Evolutionary conservation across 768 basidiomycete species (phyloP), one percentile per base, ranked within the genome.

Genomic region (Galerina sulciceps): DNA sequence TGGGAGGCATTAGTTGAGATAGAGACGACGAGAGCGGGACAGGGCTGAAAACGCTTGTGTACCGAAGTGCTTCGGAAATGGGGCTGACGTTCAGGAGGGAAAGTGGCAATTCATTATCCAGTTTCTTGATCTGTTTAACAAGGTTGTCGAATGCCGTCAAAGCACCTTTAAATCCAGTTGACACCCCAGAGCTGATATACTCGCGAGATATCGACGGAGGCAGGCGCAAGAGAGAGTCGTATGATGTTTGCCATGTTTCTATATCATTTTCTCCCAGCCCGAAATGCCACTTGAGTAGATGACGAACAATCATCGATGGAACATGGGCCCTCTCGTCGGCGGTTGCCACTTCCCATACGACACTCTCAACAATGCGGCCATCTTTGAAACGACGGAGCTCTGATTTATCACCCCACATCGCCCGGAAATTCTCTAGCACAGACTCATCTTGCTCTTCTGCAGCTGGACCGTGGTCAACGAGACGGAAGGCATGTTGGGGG

Each of bases 361-460:
- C 94, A 64, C 91, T 93, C 72, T 98, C 94, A 5, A 84, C 69
- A 60, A 99, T 98, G 15, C 89, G 83, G 1, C 96, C 96, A 66
- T 99, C 96, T 72, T 98, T 96, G 80, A 99, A 99, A 38, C 96
- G 85, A 6, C 97, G 84, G 15, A 98, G 78, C 68, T 99, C 96
- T 0, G 95, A 88, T 71, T 94, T 96, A 38, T 84, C 77, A 0
- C 96, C 96, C 97, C 97, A 99, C 63, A 99, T 78, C 5, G 85
- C 82, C 20, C 89, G 85, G 80, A 97, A 99, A 3, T 77, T 79
- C 44, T 81, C 74, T 0, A 82, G 78, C 5, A 73, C 79, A 10
- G 76, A 70, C 20, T 79, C 74, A 49, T 88, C 81, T 42, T 80
- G 69, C 38, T 88, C 86, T 10, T 86, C 86, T 50, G 86, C 91